phyloP scores from a whole-genome alignment of 148 eudicot genomes.

The Diospyros lotus region DNA sequence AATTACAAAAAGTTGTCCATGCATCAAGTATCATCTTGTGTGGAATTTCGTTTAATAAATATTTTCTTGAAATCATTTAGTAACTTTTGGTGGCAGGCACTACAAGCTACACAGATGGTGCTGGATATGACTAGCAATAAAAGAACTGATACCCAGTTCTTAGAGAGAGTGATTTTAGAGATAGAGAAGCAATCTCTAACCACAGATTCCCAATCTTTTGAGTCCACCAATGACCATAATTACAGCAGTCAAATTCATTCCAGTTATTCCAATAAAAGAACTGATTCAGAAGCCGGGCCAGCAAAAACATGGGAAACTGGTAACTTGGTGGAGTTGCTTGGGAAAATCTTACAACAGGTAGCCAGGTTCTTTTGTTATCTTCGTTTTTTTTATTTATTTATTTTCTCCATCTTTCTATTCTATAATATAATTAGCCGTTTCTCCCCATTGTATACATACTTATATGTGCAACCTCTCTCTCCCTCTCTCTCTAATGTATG shows the following conservation, averaged over 20 bases:
- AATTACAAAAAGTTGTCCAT: no score
- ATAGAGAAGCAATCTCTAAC: conserved; percentile 47
- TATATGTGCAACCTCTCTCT: background rate
- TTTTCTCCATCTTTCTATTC: background rate
- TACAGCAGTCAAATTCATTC: conserved; percentile 9
- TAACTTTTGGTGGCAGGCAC: conserved; percentile 40
- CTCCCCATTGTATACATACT: no score
- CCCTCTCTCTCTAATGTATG: background rate
- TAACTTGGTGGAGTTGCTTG: conserved; percentile 63
- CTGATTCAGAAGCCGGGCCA: conserved; percentile 24
- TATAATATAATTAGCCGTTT: no score
- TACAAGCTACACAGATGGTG: conserved; percentile 73
- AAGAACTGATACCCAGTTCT: conserved; percentile 51
- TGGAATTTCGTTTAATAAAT: background rate
- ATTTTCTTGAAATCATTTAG: background rate
- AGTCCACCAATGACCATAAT: conserved; percentile 12
- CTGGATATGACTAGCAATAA: conserved; percentile 62
- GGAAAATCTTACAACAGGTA: conserved; percentile 73
- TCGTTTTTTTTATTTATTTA: background rate
- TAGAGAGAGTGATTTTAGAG: conserved; percentile 67
- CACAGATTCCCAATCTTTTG: conserved; percentile 19
- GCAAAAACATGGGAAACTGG: conserved; percentile 46
- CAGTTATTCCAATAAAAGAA: conserved; percentile 9
- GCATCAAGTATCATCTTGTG: background rate
- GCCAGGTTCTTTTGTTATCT: background rate